Evolutionary conservation across 768 basidiomycete species (phyloP).

Genomic region (Kwoniella sp.): DNA sequence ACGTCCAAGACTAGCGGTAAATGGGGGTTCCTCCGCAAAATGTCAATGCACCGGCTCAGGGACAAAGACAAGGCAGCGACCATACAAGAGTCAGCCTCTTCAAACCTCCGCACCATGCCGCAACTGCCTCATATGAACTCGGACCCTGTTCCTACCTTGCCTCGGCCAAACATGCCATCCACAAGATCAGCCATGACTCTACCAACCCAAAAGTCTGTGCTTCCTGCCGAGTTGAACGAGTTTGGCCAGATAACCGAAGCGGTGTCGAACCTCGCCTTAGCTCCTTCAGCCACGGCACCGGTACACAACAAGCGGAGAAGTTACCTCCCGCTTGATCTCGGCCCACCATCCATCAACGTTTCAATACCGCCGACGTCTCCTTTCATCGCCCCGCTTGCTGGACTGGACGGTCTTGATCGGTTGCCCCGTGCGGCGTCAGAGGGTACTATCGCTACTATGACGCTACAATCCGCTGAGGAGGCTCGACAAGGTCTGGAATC

Average conservation of each 20-base stretch:
- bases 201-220: slow-evolving; percentile 13
- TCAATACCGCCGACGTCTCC: slow-evolving; percentile 62
- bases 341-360: slow-evolving; percentile 60
- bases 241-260: slow-evolving; percentile 25
- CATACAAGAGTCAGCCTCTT: slow-evolving; percentile 26
- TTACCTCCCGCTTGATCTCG: slow-evolving; percentile 75
- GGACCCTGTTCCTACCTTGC: slow-evolving; percentile 20
- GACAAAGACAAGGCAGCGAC: slow-evolving; percentile 21
- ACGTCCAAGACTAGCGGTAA: slow-evolving; percentile 59
- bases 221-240: slow-evolving; percentile 20
- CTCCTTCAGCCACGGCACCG: slow-evolving; percentile 21
- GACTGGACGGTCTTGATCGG: slow-evolving; percentile 1
- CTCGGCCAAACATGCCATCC: slow-evolving; percentile 24
- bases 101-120: slow-evolving; percentile 26
- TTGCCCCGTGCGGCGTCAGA: slow-evolving; percentile 10
- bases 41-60: slow-evolving; percentile 93
- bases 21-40: slow-evolving; percentile 96
- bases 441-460: slow-evolving; percentile 18
- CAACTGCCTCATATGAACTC: slow-evolving; percentile 23
- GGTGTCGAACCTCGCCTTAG: slow-evolving; percentile 5
- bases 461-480: slow-evolving; percentile 13
- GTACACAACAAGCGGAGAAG: slow-evolving; percentile 71
- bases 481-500: slow-evolving; percentile 63
- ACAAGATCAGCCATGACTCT: slow-evolving; percentile 37
- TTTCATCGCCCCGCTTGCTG: slow-evolving; percentile 54